Base-by-base conservation (phyloP, 164 flowering plant genomes). In the Platanus orientalis region DNA sequence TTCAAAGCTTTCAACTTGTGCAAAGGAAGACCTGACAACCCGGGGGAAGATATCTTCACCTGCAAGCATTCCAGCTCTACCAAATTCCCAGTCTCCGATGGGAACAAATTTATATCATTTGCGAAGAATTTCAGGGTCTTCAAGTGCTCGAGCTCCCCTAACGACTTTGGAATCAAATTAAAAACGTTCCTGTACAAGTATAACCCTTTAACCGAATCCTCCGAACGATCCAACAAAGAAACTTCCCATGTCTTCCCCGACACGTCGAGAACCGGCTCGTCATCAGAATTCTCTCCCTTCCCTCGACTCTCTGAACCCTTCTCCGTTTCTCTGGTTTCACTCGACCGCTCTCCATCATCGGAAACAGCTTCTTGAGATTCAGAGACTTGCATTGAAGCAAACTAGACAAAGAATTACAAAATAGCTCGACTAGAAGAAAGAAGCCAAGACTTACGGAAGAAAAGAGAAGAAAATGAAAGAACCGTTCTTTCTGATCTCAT, bases 41-140 rank as follows among this genome's bases (percentile, higher is more conserved):
- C 87, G 0, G 86, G 89, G 1, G 84, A 70, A 0, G 92, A 70
- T 5, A 89, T 66, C 76, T 85, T 94, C 70, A 94, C 75, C 65
- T 94, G 96, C 77, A 94, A 71, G 57, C 83, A 59, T 61, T 90
- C 86, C 58, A 94, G 62, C 58, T 73, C 86, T 16, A 60, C 76
- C 77, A 90, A 77, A 58, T 72, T 77, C 70, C 74, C 74, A 12
- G 81, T 70, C 76, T 88, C 93, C 39, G 80, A 53, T 1, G 96
- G 87, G 45, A 91, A 86, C 71, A 94, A 71, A 73, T 85, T 85
- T 19, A 91, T 67, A 73, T 88, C 96, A 53, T 94, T 94, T 19
- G 84, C 85, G 52, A 91, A 89, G 62, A 94, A 90, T 71, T 94
- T 94, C 65, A 94, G 60, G 7, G 80, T 86, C 77, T 75, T 89